phyloP scores from a whole-genome alignment of 202 grass and related monocot genomes.

The Setaria italica region DNA sequence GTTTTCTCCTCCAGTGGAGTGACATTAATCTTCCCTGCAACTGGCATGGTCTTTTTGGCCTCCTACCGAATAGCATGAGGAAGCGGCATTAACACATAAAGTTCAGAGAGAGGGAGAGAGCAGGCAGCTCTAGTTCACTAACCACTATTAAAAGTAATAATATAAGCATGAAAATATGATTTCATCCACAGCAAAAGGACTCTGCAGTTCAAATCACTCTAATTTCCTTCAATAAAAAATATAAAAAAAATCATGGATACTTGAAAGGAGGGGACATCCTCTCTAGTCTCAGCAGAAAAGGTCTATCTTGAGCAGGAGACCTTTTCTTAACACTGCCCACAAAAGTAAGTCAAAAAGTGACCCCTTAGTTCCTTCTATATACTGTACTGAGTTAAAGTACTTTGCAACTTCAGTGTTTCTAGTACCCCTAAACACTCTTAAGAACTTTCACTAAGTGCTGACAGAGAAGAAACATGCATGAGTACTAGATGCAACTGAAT shows the following conservation, averaged over 20 bases:
- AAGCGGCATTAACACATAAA: conserved; percentile 12
- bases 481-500: neutral
- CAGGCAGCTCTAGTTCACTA: conserved; percentile 14
- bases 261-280: too few species aligned
- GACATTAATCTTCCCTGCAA: conserved; percentile 72
- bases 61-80: conserved; percentile 55
- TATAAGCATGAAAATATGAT: conserved; percentile 14
- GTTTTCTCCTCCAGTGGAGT: conserved; percentile 79
- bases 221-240: conserved; percentile 18
- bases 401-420: neutral
- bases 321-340: neutral
- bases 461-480: neutral
- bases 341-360: conserved; percentile 17
- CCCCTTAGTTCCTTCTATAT: neutral
- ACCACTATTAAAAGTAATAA: neutral
- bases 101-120: neutral
- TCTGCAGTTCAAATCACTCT: neutral
- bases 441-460: neutral
- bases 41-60: conserved; percentile 77
- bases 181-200: neutral
- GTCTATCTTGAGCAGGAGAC: neutral
- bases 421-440: neutral
- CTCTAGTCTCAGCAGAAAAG: neutral
- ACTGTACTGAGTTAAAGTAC: neutral
- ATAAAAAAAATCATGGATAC: too few species aligned